phyloP scores from a whole-genome alignment of 768 basidiomycete species.

The Mycena capillaripes region DNA sequence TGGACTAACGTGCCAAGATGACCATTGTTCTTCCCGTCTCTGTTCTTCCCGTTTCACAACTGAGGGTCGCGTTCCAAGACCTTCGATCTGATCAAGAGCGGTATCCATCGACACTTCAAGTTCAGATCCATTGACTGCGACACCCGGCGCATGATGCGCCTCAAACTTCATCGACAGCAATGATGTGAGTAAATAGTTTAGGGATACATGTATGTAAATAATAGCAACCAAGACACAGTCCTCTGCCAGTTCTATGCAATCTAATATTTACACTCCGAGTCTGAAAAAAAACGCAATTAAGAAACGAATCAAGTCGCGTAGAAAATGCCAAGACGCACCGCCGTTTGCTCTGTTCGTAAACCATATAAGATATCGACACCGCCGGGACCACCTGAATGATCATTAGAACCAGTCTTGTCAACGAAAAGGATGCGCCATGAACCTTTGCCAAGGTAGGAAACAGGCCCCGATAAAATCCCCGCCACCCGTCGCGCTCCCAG shows the following conservation, averaged over 20 bases:
- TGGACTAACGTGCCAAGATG: too few relatives aligned
- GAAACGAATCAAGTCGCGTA: not conserved
- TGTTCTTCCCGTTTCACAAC: too few relatives aligned
- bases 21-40: too few relatives aligned
- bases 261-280: slow-evolving; percentile 69
- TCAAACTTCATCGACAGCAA: slow-evolving; percentile 14
- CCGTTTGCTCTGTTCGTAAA: slow-evolving; percentile 90
- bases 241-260: slow-evolving; percentile 24
- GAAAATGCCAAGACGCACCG: slow-evolving; percentile 56
- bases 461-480: slow-evolving; percentile 94
- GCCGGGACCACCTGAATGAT: slow-evolving; percentile 88
- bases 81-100: too few relatives aligned
- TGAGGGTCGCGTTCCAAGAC: too few relatives aligned
- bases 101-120: too few relatives aligned
- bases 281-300: slow-evolving; percentile 48
- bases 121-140: too few relatives aligned
- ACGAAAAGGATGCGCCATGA: not conserved
- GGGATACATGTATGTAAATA: slow-evolving; percentile 27
- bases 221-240: slow-evolving; percentile 20
- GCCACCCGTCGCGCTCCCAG: slow-evolving; percentile 89
- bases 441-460: slow-evolving; percentile 95
- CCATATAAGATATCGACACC: slow-evolving; percentile 97
- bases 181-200: slow-evolving; percentile 13
- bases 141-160: not conserved
- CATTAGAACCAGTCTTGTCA: slow-evolving; percentile 9